Conservation (phyloP, 1,284 basidiomycete species). For the Malassezia equina region DNA sequence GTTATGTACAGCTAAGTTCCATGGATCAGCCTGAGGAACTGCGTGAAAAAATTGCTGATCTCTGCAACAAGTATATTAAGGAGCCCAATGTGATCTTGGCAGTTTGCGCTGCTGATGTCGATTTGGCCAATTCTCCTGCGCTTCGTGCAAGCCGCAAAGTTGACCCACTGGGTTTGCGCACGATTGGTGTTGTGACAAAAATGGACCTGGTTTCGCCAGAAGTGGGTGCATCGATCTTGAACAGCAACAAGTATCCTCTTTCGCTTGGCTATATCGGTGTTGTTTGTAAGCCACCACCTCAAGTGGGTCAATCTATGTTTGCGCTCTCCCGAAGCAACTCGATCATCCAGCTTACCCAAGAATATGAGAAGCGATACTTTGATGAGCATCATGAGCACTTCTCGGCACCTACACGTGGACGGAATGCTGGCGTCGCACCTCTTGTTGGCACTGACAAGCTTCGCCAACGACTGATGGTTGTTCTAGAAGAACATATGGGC, state of each 20-base stretch:
- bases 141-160: constrained; percentile 82
- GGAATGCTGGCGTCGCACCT: constrained; percentile 51
- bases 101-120: constrained; percentile 94
- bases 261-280: constrained; percentile 95
- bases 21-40: constrained; percentile 91
- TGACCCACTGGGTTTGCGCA: constrained; percentile 84
- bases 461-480: constrained; percentile 80
- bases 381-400: constrained; percentile 63
- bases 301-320: constrained; percentile 3
- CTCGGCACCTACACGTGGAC: constrained; percentile 50
- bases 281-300: constrained; percentile 55
- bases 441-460: constrained; percentile 83
- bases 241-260: constrained; percentile 88
- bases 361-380: constrained; percentile 69
- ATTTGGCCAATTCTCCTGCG: constrained; percentile 94
- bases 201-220: constrained; percentile 90
- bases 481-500: constrained; percentile 93
- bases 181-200: constrained; percentile 96
- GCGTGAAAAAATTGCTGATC: constrained; percentile 75
- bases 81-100: constrained; percentile 97
- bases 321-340: constrained; percentile 36
- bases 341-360: constrained; percentile 56
- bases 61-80: constrained; percentile 93
- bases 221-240: constrained; percentile 68
- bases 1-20: constrained; percentile 88